These are phyloP conservation scores for Pelargonium myrrhifolium DNA, from an alignment of 441 rosid species.

Conservation along the genomic window DNA sequence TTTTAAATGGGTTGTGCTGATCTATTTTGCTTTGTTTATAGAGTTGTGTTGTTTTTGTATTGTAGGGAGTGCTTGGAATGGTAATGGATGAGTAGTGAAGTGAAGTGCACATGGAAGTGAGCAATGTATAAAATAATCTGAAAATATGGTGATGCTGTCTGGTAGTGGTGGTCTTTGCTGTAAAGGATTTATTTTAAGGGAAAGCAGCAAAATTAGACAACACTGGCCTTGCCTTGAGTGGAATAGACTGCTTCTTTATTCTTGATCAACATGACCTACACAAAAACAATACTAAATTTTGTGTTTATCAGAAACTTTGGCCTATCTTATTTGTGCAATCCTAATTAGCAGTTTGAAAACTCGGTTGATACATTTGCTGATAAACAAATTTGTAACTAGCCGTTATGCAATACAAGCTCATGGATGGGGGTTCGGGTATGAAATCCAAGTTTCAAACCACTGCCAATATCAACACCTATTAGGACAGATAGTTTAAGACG, in stretches of 20 bases:
- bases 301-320: neutral
- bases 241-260: neutral
- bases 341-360: too few relatives aligned
- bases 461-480: too few relatives aligned
- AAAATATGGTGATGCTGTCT: constrained; percentile 1
- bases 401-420: too few relatives aligned
- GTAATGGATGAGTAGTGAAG: neutral
- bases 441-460: too few relatives aligned
- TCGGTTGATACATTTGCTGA: too few relatives aligned
- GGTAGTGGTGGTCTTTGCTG: neutral
- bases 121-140: neutral
- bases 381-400: too few relatives aligned
- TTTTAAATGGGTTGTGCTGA: neutral
- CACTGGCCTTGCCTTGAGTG: neutral
- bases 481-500: too few relatives aligned
- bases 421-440: too few relatives aligned
- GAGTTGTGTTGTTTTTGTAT: neutral
- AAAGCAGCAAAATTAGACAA: neutral
- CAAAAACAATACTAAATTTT: neutral
- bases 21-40: neutral
- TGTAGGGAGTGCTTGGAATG: neutral
- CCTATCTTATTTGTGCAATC: neutral
- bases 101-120: constrained; percentile 1
- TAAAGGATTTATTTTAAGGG: neutral
- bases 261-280: neutral